These are phyloP conservation scores for Acanthamoeba quina DNA, from an alignment of 208 protist genomes.

Conservation along the genomic window DNA sequence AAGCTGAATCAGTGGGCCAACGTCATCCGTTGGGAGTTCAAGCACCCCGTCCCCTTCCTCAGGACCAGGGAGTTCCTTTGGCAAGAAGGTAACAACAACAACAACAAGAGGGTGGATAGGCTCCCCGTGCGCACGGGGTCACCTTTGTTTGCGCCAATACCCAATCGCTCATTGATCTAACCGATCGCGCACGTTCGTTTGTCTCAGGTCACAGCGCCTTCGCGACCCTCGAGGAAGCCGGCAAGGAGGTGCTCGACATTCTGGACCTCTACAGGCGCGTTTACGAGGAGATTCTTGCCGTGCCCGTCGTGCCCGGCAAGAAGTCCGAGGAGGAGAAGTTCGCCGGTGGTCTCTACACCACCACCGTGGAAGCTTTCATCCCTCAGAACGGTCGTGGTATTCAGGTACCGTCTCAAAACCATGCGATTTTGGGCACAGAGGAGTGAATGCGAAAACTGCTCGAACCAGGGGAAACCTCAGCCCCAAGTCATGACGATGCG, in stretches of 20 bases:
- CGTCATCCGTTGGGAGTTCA: slow-evolving; percentile 99
- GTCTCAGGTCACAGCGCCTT: slow-evolving; percentile 93
- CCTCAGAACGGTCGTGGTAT: slow-evolving; percentile 96
- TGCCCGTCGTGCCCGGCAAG: slow-evolving; percentile 96
- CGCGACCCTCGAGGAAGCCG: slow-evolving; percentile 95
- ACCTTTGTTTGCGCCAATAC: too few species aligned
- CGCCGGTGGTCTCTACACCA: slow-evolving; percentile 98
- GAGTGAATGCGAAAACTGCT: too few species aligned
- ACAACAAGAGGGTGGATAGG: background rate
- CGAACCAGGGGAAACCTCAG: too few species aligned
- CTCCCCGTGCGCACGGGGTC: too few species aligned
- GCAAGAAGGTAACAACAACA: slow-evolving; percentile 97
- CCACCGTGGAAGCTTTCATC: slow-evolving; percentile 98
- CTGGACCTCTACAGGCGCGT: slow-evolving; percentile 96
- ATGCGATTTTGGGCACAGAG: background rate
- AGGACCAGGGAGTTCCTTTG: slow-evolving; percentile 99
- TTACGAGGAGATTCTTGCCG: slow-evolving; percentile 98
- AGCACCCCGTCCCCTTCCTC: slow-evolving; percentile 99
- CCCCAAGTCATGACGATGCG: too few species aligned
- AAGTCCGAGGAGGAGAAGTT: slow-evolving; percentile 99
- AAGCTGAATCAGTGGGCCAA: slow-evolving; percentile 98
- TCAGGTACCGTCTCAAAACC: slow-evolving; percentile 88
- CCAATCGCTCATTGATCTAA: too few species aligned
- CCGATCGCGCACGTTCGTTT: background rate
- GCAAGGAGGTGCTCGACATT: slow-evolving; percentile 95